These are phyloP conservation scores for Calendula officinalis DNA, from an alignment of 129 eudicot genomes.

Conservation along the genomic window DNA sequence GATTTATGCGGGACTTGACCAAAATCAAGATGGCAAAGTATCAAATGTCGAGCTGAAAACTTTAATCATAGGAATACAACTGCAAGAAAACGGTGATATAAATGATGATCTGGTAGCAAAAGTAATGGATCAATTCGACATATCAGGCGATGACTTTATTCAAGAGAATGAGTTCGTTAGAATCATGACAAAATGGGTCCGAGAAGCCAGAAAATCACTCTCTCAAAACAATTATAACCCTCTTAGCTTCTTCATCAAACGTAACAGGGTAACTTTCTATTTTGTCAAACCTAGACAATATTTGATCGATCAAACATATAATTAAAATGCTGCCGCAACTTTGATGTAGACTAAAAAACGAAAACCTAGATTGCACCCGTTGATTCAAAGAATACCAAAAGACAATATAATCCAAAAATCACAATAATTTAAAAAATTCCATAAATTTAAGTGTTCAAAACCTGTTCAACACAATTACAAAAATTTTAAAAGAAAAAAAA, in stretches of 20 bases:
- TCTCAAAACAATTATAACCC: constrained; percentile 23
- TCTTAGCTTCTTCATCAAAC: constrained; percentile 19
- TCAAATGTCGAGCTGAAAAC: constrained; percentile 49
- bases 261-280: constrained; percentile 29
- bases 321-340: too few relatives aligned
- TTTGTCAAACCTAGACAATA: neutral
- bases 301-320: too few relatives aligned
- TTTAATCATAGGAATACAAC: constrained; percentile 43
- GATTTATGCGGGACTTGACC: constrained; percentile 48
- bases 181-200: constrained; percentile 39
- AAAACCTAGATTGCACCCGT: too few relatives aligned
- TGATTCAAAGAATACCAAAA: too few relatives aligned
- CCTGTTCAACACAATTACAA: too few relatives aligned
- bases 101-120: constrained; percentile 33
- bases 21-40: constrained; percentile 34
- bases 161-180: constrained; percentile 44
- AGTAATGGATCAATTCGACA: constrained; percentile 48
- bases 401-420: too few relatives aligned
- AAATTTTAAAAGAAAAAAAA: too few relatives aligned
- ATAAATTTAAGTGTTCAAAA: too few relatives aligned
- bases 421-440: too few relatives aligned
- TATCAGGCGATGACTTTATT: constrained; percentile 40
- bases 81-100: constrained; percentile 40
- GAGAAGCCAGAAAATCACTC: constrained; percentile 24
- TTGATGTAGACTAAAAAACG: too few relatives aligned